Evolutionary conservation across 2,329 filamentous ascomycete genomes (phyloP).

Genomic region (Karstenula rhodostoma): DNA sequence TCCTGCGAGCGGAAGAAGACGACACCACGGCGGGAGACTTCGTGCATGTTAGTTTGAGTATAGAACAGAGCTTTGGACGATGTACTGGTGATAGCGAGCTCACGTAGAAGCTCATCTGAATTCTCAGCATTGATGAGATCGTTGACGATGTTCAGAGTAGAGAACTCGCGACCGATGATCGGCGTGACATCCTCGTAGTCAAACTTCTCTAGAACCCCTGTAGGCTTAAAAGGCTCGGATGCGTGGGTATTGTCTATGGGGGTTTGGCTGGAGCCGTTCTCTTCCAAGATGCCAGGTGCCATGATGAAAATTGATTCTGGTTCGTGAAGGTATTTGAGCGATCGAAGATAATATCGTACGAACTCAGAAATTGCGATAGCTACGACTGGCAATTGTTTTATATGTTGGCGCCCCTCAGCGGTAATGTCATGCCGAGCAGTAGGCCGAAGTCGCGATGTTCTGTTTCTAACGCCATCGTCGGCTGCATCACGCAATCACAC

Average conservation of each 20-base stretch:
- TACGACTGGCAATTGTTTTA: background rate
- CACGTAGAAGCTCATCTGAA: conserved; percentile 46
- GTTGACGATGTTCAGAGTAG: conserved; percentile 42
- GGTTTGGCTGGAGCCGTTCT: background rate
- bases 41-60: background rate
- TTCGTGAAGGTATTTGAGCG: background rate
- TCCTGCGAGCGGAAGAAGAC: conserved; percentile 74
- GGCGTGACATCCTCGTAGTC: conserved; percentile 60
- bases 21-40: conserved; percentile 73
- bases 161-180: conserved; percentile 59
- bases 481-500: conserved; percentile 12
- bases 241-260: background rate
- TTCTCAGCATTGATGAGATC: conserved; percentile 47
- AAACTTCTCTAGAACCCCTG: conserved; percentile 54
- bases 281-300: conserved; percentile 7
- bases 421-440: background rate
- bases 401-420: background rate
- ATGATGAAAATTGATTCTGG: background rate
- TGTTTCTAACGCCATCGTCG: conserved; percentile 10
- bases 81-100: conserved; percentile 66
- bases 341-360: background rate
- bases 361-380: too few relatives aligned
- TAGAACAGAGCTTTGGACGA: conserved; percentile 9
- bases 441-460: background rate
- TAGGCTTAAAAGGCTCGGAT: conserved; percentile 45